These are phyloP conservation scores for Volvox africanus DNA, from an alignment of 139 green algal species.

Conservation along the genomic window DNA sequence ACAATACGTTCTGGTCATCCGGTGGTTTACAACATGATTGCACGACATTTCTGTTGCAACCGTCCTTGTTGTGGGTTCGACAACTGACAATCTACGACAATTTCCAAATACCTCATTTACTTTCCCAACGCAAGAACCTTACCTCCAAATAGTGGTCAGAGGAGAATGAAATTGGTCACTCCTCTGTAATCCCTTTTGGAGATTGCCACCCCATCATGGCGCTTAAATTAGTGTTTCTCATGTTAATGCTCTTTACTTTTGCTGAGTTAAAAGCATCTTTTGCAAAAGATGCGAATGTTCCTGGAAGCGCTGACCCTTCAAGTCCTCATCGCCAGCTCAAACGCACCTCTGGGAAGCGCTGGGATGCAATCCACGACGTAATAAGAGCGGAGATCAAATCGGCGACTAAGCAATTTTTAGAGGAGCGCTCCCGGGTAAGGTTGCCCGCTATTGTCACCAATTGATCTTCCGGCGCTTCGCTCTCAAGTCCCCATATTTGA, in stretches of 20 bases:
- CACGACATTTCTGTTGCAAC: too few species aligned
- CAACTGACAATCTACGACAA: too few species aligned
- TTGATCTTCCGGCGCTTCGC: neutral
- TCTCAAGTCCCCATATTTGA: too few species aligned
- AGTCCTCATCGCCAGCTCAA: constrained; percentile 33
- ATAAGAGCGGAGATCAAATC: constrained; percentile 47
- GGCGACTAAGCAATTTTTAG: constrained; percentile 43
- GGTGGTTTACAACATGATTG: too few species aligned
- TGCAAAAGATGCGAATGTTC: neutral
- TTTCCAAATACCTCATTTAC: too few species aligned
- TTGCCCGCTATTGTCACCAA: neutral
- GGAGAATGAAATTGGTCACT: too few species aligned
- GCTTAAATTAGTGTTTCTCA: neutral
- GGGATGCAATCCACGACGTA: constrained; percentile 42
- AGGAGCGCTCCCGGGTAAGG: constrained; percentile 30
- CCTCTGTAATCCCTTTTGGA: too few species aligned
- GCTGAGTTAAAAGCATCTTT: neutral
- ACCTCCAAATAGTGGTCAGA: too few species aligned
- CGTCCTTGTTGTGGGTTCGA: too few species aligned
- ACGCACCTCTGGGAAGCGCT: constrained; percentile 39
- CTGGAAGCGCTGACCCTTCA: neutral
- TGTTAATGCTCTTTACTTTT: neutral
- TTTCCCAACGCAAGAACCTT: too few species aligned
- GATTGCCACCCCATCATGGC: neutral
- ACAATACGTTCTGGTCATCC: too few species aligned